These are phyloP conservation scores for Lasiodiplodia theobromae DNA, from an alignment of 2,329 filamentous ascomycete genomes.

Conservation along the genomic window DNA sequence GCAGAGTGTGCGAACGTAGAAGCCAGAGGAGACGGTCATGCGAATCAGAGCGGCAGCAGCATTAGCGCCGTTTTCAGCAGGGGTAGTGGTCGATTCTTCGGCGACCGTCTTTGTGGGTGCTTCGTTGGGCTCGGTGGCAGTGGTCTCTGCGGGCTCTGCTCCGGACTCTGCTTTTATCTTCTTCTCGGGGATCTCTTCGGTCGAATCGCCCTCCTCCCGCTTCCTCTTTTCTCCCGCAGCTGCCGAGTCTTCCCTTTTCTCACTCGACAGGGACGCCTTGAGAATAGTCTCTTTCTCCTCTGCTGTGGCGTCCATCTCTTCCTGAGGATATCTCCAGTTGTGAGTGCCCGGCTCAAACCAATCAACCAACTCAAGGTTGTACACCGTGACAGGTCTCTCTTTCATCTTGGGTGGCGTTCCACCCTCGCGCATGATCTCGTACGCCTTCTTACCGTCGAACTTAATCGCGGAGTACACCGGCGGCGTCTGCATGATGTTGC, in stretches of 20 bases:
- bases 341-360: slow-evolving; percentile 85
- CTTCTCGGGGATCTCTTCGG: slow-evolving; percentile 12
- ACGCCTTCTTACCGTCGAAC: slow-evolving; percentile 91
- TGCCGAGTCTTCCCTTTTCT: neutral
- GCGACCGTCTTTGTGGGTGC: neutral
- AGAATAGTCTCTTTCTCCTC: slow-evolving; percentile 32
- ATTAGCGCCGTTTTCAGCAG: slow-evolving; percentile 8
- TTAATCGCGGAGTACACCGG: slow-evolving; percentile 93
- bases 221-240: slow-evolving; percentile 40
- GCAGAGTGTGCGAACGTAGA: slow-evolving; percentile 93
- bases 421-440: slow-evolving; percentile 93
- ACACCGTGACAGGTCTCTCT: slow-evolving; percentile 78
- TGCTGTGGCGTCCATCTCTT: slow-evolving; percentile 69
- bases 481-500: slow-evolving; percentile 86
- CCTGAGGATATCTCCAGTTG: slow-evolving; percentile 77
- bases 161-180: slow-evolving; percentile 48
- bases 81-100: neutral
- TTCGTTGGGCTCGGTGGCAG: neutral
- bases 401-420: slow-evolving; percentile 88
- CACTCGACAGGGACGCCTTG: neutral
- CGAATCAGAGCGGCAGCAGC: slow-evolving; percentile 80
- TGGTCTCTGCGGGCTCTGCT: slow-evolving; percentile 29
- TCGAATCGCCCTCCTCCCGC: slow-evolving; percentile 35
- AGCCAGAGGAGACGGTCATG: slow-evolving; percentile 93
- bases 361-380: slow-evolving; percentile 80